A percentile compares a stretch with the other conserved stretches of the same genome.
Evolutionary conservation across 2,329 filamentous ascomycete genomes (phyloP).

Genomic region (Phaeosphaeriaceae sp.): DNA sequence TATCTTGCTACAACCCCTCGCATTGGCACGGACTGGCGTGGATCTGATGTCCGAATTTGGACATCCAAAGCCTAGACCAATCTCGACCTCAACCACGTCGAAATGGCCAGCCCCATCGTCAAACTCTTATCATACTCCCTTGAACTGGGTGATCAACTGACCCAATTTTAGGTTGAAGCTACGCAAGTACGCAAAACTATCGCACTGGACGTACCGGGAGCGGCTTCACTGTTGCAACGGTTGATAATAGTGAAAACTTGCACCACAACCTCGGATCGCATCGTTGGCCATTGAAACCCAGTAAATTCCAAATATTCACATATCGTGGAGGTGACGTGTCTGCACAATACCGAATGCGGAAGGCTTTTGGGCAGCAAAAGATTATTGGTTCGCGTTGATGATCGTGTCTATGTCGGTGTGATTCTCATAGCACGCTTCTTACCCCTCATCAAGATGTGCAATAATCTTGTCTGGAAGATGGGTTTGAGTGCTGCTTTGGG

Average conservation of each 20-base stretch:
- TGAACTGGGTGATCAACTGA: constrained; percentile 3
- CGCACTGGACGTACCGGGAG: constrained; percentile 1
- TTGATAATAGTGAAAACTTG: too few relatives aligned
- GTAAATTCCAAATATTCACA: too few relatives aligned
- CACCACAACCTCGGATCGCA: too few relatives aligned
- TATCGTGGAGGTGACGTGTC: too few relatives aligned
- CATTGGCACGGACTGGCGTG: constrained; percentile 34
- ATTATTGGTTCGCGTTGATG: too few relatives aligned
- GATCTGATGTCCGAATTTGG: constrained; percentile 39
- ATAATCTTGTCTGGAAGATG: constrained; percentile 7
- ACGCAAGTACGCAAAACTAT: constrained; percentile 10
- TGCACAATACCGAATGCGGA: too few relatives aligned
- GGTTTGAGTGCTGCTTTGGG: constrained; percentile 10
- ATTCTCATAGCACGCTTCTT: background rate
- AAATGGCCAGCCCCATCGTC: constrained; percentile 15
- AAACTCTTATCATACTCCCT: constrained; percentile 21
- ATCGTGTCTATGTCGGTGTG: too few relatives aligned
- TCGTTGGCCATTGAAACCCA: too few relatives aligned
- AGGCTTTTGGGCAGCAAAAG: too few relatives aligned
- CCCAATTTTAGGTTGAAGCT: constrained; percentile 1
- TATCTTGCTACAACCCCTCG: constrained; percentile 34
- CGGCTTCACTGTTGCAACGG: background rate
- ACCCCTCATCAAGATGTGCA: constrained; percentile 14
- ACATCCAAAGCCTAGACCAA: constrained; percentile 27
- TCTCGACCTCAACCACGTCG: constrained; percentile 22